phyloP scores from a whole-genome alignment of 768 basidiomycete genomes.

The Sarcomyxa edulis region DNA sequence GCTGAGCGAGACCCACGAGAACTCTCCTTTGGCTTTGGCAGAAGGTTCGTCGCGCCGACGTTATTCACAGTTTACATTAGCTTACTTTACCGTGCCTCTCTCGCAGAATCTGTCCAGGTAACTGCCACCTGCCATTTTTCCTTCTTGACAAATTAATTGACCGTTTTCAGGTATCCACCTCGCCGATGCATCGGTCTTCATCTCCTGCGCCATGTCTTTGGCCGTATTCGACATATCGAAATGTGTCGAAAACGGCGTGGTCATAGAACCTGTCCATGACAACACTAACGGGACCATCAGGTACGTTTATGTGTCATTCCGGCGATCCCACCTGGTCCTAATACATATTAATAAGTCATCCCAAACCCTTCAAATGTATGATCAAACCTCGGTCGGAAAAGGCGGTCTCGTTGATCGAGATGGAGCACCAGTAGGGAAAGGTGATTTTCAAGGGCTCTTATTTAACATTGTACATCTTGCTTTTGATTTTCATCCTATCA shows the following conservation, averaged over 20 bases:
- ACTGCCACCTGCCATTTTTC: constrained; percentile 1
- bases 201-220: constrained; percentile 45
- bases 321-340: not conserved
- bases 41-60: constrained; percentile 53
- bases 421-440: too few species aligned
- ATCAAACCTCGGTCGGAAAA: constrained; percentile 58
- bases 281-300: constrained; percentile 63
- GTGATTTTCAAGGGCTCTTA: too few species aligned
- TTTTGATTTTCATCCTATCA: too few species aligned
- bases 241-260: constrained; percentile 35
- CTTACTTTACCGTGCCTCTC: not conserved
- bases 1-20: constrained; percentile 54
- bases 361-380: constrained; percentile 55
- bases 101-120: constrained; percentile 45
- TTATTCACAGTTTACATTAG: too few species aligned
- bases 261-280: constrained; percentile 48
- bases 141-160: constrained; percentile 7
- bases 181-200: constrained; percentile 49
- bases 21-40: constrained; percentile 66
- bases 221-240: constrained; percentile 49
- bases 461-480: too few species aligned
- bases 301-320: constrained; percentile 19
- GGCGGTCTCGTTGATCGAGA: constrained; percentile 48
- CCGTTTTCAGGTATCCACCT: constrained; percentile 38
- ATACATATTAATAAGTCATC: constrained; percentile 34